Evolutionary conservation across 495 filamentous ascomycete genomes (phyloP).

Genomic region (Penicillium canescens): DNA sequence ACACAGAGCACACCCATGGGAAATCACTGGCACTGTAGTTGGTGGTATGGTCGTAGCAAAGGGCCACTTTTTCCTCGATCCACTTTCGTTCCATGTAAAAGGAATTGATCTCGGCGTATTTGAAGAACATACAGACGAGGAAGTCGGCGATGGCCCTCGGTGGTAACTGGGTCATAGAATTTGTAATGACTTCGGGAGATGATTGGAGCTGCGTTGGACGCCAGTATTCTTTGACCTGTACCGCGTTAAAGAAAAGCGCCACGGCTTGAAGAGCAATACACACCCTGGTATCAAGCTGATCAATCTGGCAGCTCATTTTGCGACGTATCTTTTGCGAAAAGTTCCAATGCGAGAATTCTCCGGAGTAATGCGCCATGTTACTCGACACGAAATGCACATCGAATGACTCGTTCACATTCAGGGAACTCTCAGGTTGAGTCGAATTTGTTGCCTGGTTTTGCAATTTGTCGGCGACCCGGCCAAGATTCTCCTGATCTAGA

Average conservation of each 20-base stretch:
- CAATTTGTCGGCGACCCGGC: conserved; percentile 13
- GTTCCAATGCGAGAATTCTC: conserved; percentile 50
- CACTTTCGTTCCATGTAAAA: conserved; percentile 47
- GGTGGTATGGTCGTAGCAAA: conserved; percentile 35
- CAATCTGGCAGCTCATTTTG: conserved; percentile 38
- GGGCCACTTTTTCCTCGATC: conserved; percentile 39
- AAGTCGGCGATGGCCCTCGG: conserved; percentile 48
- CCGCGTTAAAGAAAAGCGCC: not conserved
- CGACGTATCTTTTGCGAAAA: conserved; percentile 46
- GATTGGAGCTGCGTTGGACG: conserved; percentile 47
- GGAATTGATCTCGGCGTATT: conserved; percentile 48
- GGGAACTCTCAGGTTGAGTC: conserved; percentile 1
- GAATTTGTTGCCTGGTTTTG: not conserved
- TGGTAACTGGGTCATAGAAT: conserved; percentile 40
- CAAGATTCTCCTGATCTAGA: conserved; percentile 15
- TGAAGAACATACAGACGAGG: conserved; percentile 45
- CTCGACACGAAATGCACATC: conserved; percentile 42
- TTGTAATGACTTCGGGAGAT: conserved; percentile 28
- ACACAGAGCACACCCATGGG: conserved; percentile 40
- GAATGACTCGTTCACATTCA: conserved; percentile 26
- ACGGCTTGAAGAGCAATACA: not conserved
- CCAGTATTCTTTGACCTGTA: conserved; percentile 46
- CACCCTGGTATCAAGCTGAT: conserved; percentile 28
- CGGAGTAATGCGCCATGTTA: conserved; percentile 49
- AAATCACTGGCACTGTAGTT: conserved; percentile 40